Conservation (phyloP, 805 yeast genomes). For the Nakazawaea pomicola region DNA sequence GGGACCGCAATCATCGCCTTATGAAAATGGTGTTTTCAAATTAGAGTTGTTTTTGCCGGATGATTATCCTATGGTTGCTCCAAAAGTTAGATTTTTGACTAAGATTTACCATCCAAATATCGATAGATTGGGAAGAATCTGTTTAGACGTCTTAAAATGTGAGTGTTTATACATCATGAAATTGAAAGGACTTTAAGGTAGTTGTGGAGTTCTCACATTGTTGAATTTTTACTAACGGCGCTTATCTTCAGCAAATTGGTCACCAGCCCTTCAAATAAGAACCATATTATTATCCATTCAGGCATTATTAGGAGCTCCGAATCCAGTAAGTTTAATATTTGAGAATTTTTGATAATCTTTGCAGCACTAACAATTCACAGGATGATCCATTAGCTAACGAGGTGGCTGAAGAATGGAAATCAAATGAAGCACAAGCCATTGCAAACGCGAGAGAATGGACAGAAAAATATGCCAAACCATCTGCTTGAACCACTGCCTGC, state of each 20-base stretch:
- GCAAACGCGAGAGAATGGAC: constrained; percentile 80
- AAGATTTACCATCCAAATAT: constrained; percentile 96
- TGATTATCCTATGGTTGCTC: constrained; percentile 98
- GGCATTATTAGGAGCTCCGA: constrained; percentile 91
- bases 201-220: no score
- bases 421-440: constrained; percentile 75
- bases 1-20: constrained; percentile 90
- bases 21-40: constrained; percentile 74
- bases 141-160: constrained; percentile 86
- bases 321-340: constrained; percentile 42
- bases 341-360: no score
- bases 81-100: constrained; percentile 90
- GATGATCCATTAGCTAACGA: constrained; percentile 98
- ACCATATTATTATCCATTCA: constrained; percentile 88
- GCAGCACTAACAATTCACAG: no score
- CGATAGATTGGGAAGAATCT: constrained; percentile 90
- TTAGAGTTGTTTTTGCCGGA: constrained; percentile 89
- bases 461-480: constrained; percentile 42
- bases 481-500: no score
- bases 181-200: no score
- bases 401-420: constrained; percentile 96
- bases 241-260: constrained; percentile 71
- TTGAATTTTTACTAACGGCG: not conserved
- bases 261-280: constrained; percentile 94
- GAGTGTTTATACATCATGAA: constrained; percentile 14